A percentile compares a stretch with the other conserved stretches of the same genome.
Evolutionary conservation across 2,329 filamentous ascomycete genomes (phyloP).

Genomic region (Sordariomycetes sp.): DNA sequence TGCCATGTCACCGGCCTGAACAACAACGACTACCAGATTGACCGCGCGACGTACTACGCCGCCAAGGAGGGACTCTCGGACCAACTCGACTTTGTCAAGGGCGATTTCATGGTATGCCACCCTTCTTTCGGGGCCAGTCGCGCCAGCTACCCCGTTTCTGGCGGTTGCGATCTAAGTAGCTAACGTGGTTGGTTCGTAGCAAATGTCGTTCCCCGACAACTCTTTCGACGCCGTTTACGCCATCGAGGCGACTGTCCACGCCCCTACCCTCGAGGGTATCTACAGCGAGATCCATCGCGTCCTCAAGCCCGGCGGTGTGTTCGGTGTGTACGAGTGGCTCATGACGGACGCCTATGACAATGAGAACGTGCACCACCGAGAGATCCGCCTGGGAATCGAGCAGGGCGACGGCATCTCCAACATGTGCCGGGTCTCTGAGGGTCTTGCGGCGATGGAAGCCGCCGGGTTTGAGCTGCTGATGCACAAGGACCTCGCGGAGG

Average conservation of each 20-base stretch:
- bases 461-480: constrained; percentile 78
- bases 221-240: constrained; percentile 92
- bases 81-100: constrained; percentile 82
- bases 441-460: constrained; percentile 68
- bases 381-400: constrained; percentile 90
- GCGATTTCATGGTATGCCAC: constrained; percentile 74
- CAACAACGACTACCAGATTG: constrained; percentile 99
- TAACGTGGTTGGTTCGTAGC: constrained; percentile 30
- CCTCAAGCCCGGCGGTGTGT: constrained; percentile 88
- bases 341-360: constrained; percentile 97
- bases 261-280: constrained; percentile 79
- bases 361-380: constrained; percentile 72
- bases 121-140: not conserved
- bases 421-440: constrained; percentile 84
- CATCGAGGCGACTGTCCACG: constrained; percentile 94
- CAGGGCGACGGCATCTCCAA: constrained; percentile 94
- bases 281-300: constrained; percentile 94
- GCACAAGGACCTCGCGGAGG: constrained; percentile 77
- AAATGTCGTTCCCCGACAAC: constrained; percentile 92
- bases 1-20: constrained; percentile 85
- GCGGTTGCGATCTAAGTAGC: not conserved
- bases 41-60: constrained; percentile 81
- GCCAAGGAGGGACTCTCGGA: constrained; percentile 67
- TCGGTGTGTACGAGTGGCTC: constrained; percentile 97
- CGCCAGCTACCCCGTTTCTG: not conserved